Base-by-base conservation (phyloP, 2,329 filamentous ascomycete genomes). In the Botrytis fragariae region DNA sequence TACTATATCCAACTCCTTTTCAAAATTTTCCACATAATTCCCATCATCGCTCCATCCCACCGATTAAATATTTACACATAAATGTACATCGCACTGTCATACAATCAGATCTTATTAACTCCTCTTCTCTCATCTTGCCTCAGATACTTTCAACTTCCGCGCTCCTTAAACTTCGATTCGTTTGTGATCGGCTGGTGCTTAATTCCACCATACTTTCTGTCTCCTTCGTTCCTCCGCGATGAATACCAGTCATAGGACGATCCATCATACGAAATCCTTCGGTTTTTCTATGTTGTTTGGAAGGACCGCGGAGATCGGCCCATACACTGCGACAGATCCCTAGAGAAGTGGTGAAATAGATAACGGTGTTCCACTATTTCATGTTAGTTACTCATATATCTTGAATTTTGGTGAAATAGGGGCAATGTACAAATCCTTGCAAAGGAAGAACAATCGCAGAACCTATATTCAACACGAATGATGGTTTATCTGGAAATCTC, bases 371-470 rank as follows among this genome's bases (percentile, higher is more conserved):
- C 92, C 93, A 95, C 70, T 72, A 20, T 51, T 35, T 3, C 1
- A 10, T 32, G 18, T 71, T 18, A 71, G 59, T 64, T n/a, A 10
- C 7, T n/a, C 1, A 25, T 18, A n/a, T 14, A 9, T 12, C n/a
- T 12, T 25, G 12, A 29, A 57, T 8, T 18, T 10, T 4, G 22
- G 35, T 14, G 35, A 20, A 7, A 29, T 29, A 37, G 10, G 22
- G n/a, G 22, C 10, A 14, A 25, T 22, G 5, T 72, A 72, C 70
- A 78, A 95, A 92, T 0, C 93, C 93, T 79, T 96, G 93, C 0
- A 94, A 85, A 0, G 93, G 93, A 9, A 96, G 85, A 1, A 95
- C 93, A 51, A 93, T 86, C 0, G 91, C 90, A 37, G 90, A 90
- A 76, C 90, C 88, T 73, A 92, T 88, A 78, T 93, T 91, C 45